Evolutionary conservation across 345 rosid genomes (phyloP).

Genomic region (Rhodamnia argentea): DNA sequence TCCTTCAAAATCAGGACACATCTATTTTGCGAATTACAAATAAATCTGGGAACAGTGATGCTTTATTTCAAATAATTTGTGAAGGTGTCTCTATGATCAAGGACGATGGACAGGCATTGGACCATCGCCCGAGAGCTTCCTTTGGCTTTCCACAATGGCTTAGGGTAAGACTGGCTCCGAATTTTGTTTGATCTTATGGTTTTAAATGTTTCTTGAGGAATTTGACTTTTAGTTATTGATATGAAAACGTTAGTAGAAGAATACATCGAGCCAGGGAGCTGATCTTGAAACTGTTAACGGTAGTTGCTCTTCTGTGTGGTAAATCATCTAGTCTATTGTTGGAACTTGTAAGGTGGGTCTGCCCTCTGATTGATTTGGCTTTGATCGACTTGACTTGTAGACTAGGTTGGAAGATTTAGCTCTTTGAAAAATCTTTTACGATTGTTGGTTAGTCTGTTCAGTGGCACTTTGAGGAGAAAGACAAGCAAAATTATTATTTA

Average conservation of each 20-base stretch:
- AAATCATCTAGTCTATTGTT: not conserved
- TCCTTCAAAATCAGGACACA: constrained; percentile 80
- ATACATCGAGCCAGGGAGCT: not conserved
- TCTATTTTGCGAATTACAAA: constrained; percentile 55
- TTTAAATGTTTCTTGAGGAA: not conserved
- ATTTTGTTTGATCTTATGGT: not conserved
- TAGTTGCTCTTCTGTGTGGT: not conserved
- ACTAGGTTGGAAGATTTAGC: not conserved
- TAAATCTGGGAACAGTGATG: constrained; percentile 38
- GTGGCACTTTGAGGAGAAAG: not conserved
- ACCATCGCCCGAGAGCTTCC: constrained; percentile 52
- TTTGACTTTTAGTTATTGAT: constrained; percentile 20
- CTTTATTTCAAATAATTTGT: constrained; percentile 52
- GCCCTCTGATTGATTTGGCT: not conserved
- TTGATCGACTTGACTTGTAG: not conserved
- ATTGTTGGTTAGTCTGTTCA: not conserved
- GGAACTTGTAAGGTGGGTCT: not conserved
- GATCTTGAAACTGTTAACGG: not conserved
- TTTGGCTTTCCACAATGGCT: constrained; percentile 94
- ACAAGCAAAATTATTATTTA: not conserved
- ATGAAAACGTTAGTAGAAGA: not conserved
- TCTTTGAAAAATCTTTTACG: not conserved
- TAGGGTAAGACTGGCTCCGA: constrained; percentile 39
- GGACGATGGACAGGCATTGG: constrained; percentile 41
- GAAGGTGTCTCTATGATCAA: constrained; percentile 56